A percentile compares a stretch with the other conserved stretches of the same genome.
Evolutionary conservation across 164 flowering plant genomes (phyloP).

Genomic region (Warburgia ugandensis): DNA sequence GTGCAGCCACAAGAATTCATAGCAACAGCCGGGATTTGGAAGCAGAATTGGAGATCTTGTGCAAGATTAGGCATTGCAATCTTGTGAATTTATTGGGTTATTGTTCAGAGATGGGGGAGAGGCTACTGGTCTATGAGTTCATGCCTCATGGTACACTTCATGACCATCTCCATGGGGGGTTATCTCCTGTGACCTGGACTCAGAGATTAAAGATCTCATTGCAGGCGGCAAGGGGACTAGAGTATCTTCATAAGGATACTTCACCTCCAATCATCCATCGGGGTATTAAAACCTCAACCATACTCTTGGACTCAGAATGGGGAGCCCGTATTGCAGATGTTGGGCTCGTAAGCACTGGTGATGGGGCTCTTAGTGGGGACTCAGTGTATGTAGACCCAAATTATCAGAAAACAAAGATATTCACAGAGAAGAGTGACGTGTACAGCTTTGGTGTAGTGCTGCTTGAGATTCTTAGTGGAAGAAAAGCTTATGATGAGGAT

Average conservation of each 20-base stretch:
- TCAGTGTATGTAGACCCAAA: slow-evolving; percentile 9
- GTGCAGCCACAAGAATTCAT: slow-evolving; percentile 82
- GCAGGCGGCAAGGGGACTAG: slow-evolving; percentile 42
- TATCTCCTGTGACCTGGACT: slow-evolving; percentile 34
- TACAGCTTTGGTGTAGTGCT: slow-evolving; percentile 68
- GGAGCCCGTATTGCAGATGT: slow-evolving; percentile 54
- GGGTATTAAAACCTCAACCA: slow-evolving; percentile 55
- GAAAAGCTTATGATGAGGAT: slow-evolving; percentile 70
- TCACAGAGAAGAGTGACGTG: slow-evolving; percentile 37
- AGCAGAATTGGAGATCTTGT: slow-evolving; percentile 66
- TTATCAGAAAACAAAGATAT: slow-evolving; percentile 4
- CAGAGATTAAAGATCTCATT: slow-evolving; percentile 37
- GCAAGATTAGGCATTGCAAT: slow-evolving; percentile 54
- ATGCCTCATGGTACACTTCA: slow-evolving; percentile 64
- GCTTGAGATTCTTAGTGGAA: slow-evolving; percentile 76
- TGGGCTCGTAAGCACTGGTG: slow-evolving; percentile 46
- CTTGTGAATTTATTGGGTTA: slow-evolving; percentile 41
- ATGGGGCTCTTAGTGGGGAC: slow-evolving; percentile 32
- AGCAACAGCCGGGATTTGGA: slow-evolving; percentile 75
- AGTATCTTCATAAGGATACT: slow-evolving; percentile 55
- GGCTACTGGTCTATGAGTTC: slow-evolving; percentile 50
- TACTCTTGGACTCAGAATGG: slow-evolving; percentile 53
- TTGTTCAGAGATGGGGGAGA: slow-evolving; percentile 17
- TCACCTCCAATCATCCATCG: slow-evolving; percentile 46
- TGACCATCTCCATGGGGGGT: slow-evolving; percentile 31